Base-by-base conservation (phyloP, 345 rosid genomes). In the Leavenworthia alabamica region DNA sequence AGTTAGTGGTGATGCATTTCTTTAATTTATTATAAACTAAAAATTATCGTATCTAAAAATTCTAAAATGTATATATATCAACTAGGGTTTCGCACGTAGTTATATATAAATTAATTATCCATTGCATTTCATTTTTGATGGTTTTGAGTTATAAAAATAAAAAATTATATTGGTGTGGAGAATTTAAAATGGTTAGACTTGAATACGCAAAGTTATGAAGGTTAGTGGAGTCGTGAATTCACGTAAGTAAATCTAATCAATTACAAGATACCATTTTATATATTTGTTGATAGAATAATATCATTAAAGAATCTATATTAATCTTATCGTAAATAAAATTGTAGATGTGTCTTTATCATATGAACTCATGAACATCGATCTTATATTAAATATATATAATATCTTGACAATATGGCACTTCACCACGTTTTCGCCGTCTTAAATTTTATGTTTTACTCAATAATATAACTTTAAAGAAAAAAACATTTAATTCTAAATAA, bases 181-280 rank as follows among this genome's bases (percentile, higher is more conserved):
- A 28, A 26, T 55, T 24, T 24, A 55, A 5, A 56, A 66, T 35
- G 37, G 56, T 26, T 46, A 45, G 70, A 54, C 27, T 65, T 42
- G 10, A 41, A 64, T 10, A 56, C 35, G 8, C 55, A 24, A 44
- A 33, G 55, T 35, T 44, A 43, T 7, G 40, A 67, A 48, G 26
- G 61, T 68, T 35, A 53, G 73, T 61, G 56, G 67, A 60, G 62
- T 44, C 62, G 73, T 69, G 73, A 42, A 44, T 42, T 60, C 73
- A 69, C 73, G 67, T 68, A 68, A 35, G 31, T 23, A 44, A 43
- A 52, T 33, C 39, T 33, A 46, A 49, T 28, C 28, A 29, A 12
- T 49, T 41, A 29, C 49, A 52, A 51, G 71, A 56, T 44, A 26
- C 55, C 64, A 49, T 49, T 48, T 24, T 5, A 6, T 13, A 12